Evolutionary conservation across 768 basidiomycete genomes (phyloP).

Genomic region (Auricularia sp.): DNA sequence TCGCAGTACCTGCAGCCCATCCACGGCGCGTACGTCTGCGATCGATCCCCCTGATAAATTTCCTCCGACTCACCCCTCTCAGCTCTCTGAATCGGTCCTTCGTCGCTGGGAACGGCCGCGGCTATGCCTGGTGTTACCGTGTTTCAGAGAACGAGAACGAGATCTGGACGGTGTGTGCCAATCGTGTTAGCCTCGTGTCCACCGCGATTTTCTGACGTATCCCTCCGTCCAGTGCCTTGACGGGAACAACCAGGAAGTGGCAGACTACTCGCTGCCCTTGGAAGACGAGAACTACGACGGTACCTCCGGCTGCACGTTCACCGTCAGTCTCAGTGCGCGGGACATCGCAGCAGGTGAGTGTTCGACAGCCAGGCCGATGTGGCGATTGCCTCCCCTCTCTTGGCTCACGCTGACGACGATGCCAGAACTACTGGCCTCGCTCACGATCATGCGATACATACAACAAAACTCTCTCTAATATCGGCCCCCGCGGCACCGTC

Average conservation of each 20-base stretch:
- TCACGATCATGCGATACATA: slow-evolving; percentile 1
- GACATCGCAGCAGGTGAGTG: background rate
- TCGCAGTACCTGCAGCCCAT: background rate
- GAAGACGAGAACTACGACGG: background rate
- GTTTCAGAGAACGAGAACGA: background rate
- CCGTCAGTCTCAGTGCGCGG: background rate
- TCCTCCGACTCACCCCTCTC: background rate
- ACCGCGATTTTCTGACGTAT: background rate
- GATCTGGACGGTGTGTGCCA: background rate
- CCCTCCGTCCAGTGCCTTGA: background rate
- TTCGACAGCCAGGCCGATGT: background rate
- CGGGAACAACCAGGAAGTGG: background rate
- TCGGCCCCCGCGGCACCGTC: background rate
- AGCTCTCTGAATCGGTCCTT: background rate
- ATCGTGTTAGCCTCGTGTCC: background rate
- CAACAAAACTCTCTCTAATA: background rate
- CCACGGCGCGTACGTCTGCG: background rate
- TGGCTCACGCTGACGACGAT: background rate
- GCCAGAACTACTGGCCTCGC: background rate
- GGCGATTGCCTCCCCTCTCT: background rate
- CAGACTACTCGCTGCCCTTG: background rate
- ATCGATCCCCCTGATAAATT: background rate
- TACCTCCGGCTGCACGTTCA: background rate
- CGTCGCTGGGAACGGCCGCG: background rate
- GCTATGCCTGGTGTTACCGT: background rate